Conservation (phyloP, 306 rosid species). For the Quercus robur region DNA sequence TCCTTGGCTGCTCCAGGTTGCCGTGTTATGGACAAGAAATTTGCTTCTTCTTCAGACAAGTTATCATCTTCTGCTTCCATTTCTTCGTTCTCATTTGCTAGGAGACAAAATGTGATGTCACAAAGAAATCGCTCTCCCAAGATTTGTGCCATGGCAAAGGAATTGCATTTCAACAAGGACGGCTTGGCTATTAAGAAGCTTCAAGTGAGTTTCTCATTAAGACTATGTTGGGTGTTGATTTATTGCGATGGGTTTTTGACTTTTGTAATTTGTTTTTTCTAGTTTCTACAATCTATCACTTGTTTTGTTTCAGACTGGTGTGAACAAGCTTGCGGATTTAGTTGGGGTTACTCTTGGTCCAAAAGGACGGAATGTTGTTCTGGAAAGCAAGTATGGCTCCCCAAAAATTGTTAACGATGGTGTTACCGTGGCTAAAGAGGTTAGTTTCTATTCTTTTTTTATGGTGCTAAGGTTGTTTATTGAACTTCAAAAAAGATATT, state of each 20-base stretch:
- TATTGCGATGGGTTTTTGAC: neutral
- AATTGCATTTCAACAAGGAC: conserved; percentile 91
- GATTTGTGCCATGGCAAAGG: conserved; percentile 95
- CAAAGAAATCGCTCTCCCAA: conserved; percentile 42
- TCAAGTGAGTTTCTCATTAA: conserved; percentile 37
- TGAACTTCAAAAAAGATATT: neutral
- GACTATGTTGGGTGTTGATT: neutral
- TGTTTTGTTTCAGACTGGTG: conserved; percentile 61
- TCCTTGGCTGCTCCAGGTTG: conserved; percentile 48
- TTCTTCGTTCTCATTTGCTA: conserved; percentile 51
- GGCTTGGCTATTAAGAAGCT: conserved; percentile 88
- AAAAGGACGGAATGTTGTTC: conserved; percentile 94
- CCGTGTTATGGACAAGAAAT: conserved; percentile 33
- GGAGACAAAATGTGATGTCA: conserved; percentile 28
- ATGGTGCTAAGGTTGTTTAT: neutral
- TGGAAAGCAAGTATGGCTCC: conserved; percentile 98
- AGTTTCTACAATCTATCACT: neutral
- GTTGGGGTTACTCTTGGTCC: conserved; percentile 99
- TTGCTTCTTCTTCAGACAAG: conserved; percentile 19
- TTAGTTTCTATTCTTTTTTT: neutral
- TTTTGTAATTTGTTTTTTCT: neutral
- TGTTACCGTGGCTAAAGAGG: conserved; percentile 98
- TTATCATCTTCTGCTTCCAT: conserved; percentile 69
- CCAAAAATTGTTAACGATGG: conserved; percentile 98
- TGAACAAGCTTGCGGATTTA: conserved; percentile 95